phyloP scores from a whole-genome alignment of 345 rosid genomes.

The Adansonia digitata region DNA sequence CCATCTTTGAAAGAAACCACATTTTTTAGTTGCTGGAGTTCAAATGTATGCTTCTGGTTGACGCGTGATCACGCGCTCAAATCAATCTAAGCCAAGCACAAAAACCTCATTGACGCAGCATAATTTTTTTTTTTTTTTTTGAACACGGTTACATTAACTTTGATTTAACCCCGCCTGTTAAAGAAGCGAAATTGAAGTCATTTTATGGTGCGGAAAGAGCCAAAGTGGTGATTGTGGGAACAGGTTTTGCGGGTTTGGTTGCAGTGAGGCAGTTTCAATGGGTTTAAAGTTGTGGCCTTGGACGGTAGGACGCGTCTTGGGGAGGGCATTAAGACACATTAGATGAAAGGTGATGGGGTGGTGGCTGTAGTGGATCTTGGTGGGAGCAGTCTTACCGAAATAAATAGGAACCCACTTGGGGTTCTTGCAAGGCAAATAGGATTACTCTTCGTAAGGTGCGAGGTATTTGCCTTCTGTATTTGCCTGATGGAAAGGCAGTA shows the following conservation, averaged over 20 bases:
- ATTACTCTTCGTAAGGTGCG: conserved; percentile 90
- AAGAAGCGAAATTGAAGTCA: conserved; percentile 56
- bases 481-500: conserved; percentile 71
- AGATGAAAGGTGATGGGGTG: conserved; percentile 72
- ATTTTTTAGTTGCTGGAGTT: conserved; percentile 78
- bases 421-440: conserved; percentile 86
- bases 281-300: conserved; percentile 81
- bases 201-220: conserved; percentile 49
- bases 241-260: conserved; percentile 80
- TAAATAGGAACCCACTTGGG: conserved; percentile 89
- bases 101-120: conserved; percentile 57
- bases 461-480: conserved; percentile 86
- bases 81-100: conserved; percentile 70
- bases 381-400: conserved; percentile 92
- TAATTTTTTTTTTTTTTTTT: conserved; percentile 66
- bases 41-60: conserved; percentile 72
- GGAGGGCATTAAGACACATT: conserved; percentile 79
- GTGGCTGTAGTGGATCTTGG: conserved; percentile 83
- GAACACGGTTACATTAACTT: conserved; percentile 91
- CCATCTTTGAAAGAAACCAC: conserved; percentile 79
- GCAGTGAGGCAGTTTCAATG: conserved; percentile 82
- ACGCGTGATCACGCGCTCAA: conserved; percentile 71
- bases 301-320: conserved; percentile 86
- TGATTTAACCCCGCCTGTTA: conserved; percentile 64
- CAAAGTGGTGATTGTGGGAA: conserved; percentile 81